Evolutionary conservation across 2,329 filamentous ascomycete genomes (phyloP), one percentile per base, ranked within the genome.

Genomic region (Proliferodiscus dingleyae): DNA sequence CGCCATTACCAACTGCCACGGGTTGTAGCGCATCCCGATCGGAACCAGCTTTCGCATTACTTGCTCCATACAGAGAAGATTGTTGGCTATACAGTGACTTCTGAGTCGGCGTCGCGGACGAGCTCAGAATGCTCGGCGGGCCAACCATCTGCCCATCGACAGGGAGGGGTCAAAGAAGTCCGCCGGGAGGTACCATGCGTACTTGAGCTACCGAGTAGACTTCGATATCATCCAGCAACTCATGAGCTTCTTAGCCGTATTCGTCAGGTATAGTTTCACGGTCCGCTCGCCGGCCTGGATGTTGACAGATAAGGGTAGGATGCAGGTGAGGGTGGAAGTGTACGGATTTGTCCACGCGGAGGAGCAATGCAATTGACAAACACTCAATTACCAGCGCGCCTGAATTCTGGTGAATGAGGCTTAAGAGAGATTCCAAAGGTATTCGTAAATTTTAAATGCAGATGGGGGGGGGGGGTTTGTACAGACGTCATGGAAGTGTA

Each of bases 11-110:
- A 19, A 63, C 49, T 56, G 58, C 51, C 2, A 68, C 64, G 16
- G 71, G 73, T 53, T 78, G 77, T 30, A 81, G 70, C 22, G 68
- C 72, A 64, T 77, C 74, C 54, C 77, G 75, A 47, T 83, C 80
- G 55, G 81, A 64, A 57, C 76, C 79, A 22, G 72, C 64, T 50
- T 68, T 70, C 47, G 67, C 63, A 43, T 64, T 60, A 46, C 64
- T 59, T 22, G 65, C 62, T 37, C 61, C 70, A 45, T 67, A 56
- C 43, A 65, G 59, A 13, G 64, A 48, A 49, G 70, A 59, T 46
- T 68, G 67, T 45, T 77, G 72, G 44, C 65, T 63, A 46, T 66
- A 66, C 49, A 72, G 66, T 47, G 71, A 69, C 66, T 77, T 77
- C 64, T 78, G 74, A 54, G 72, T 72, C 60, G 75, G 72, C 52